Base-by-base conservation (phyloP, 495 filamentous ascomycete species). In the Rusavskia elegans region DNA sequence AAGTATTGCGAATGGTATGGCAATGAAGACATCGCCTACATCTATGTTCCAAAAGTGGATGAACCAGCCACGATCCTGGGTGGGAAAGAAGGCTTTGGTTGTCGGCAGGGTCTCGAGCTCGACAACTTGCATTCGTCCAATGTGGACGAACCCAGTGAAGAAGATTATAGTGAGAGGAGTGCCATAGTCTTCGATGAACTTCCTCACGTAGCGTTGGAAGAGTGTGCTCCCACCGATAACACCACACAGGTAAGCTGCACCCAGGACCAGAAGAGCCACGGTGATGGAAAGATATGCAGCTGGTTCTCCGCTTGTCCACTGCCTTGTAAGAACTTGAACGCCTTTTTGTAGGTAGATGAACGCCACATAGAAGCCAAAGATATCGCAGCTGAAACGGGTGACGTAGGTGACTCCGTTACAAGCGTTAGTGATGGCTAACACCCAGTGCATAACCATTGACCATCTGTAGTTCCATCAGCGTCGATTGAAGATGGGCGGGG, bases 341-440 rank as follows among this genome's bases (percentile, higher is more conserved):
- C 85, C 85, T 62, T 89, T 90, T 55, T 89, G 84, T 14, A 92
- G 71, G 60, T 92, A 92, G 62, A 89, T 86, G 61, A 83, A 85
- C 45, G 84, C 85, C 41, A 92, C 86, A 62, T 92, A 92, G 63
- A 89, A 89, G 5, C 85, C 86, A 59, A 92, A 90, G 57, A 85
- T 87, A 60, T 92, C 86, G 61, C 86, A 89, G 39, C 84, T 84
- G 61, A 92, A 92, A 10, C 84, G 75, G 10, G 86, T 90, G 21
- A 92, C 86, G 62, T 85, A 89, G 57, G 75, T 81, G 3, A 92
- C 67, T 49, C 72, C 84, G 64, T 92, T 87, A 65, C 85, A 89
- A 11, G 81, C 73, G 59, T 92, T 92, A 5, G 82, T 84, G 44
- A 88, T 72, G 20, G 85, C 85, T 8, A 90, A 71, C 39, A 83